These are phyloP conservation scores for Plasmodium ovale DNA, from an alignment of 169 alveolate species.

Conservation along the genomic window DNA sequence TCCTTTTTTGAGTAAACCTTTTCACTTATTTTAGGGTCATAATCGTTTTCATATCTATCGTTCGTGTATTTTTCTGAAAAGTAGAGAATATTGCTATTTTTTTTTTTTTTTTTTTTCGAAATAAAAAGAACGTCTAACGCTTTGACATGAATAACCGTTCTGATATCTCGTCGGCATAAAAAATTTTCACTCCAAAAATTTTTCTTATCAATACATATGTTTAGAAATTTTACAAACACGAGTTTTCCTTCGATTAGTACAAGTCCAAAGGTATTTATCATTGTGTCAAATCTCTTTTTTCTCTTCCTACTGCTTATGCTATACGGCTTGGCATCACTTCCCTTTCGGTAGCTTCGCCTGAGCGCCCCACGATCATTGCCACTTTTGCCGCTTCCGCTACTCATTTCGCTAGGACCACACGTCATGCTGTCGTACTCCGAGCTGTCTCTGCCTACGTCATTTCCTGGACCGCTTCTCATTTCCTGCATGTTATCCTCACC, in stretches of 20 bases:
- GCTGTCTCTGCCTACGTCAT: neutral
- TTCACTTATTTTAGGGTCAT: too few species aligned
- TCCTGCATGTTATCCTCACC: neutral
- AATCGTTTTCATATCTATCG: too few species aligned
- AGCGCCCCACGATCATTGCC: too few species aligned
- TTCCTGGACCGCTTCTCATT: neutral
- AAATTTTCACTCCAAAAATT: constrained; percentile 92
- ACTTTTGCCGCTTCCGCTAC: neutral
- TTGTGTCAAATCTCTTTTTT: too few species aligned
- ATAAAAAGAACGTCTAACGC: constrained; percentile 78
- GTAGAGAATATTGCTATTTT: too few species aligned
- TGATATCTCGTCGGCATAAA: constrained; percentile 90
- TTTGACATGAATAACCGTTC: constrained; percentile 86
- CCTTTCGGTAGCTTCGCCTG: constrained; percentile 18
- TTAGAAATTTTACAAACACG: constrained; percentile 85
- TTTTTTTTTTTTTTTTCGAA: constrained; percentile 71
- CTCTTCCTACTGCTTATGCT: neutral
- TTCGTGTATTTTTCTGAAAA: too few species aligned
- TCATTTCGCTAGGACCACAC: too few species aligned
- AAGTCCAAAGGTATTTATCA: constrained; percentile 26
- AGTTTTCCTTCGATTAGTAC: constrained; percentile 88
- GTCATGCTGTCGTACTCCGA: too few species aligned
- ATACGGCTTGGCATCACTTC: constrained; percentile 21
- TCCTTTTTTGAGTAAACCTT: too few species aligned
- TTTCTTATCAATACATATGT: constrained; percentile 89